Percentiles rank a stretch among this genome's conserved stretches.
phyloP scores from a whole-genome alignment of 2,329 filamentous ascomycete species.

The Paraconiothyrium brasiliense region DNA sequence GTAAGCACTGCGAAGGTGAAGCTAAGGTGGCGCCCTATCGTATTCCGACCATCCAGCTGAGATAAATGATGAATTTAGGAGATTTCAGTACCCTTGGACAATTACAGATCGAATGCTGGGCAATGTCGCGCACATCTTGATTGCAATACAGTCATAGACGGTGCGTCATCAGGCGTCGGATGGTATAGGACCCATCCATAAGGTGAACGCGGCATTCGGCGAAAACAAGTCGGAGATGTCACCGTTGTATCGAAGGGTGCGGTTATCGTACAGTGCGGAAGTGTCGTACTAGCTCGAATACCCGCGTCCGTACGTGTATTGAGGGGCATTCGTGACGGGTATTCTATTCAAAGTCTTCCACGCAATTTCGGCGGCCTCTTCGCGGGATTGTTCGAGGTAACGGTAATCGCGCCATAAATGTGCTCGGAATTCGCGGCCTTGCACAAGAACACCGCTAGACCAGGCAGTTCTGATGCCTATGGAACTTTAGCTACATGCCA shows the following conservation, averaged over 20 bases:
- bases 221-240: no score
- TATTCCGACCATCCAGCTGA: no score
- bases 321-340: slow-evolving; percentile 26
- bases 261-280: neutral
- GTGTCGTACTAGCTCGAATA: slow-evolving; percentile 33
- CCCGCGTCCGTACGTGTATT: slow-evolving; percentile 30
- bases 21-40: no score
- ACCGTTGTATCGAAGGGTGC: neutral
- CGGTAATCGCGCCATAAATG: slow-evolving; percentile 49
- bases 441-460: slow-evolving; percentile 47
- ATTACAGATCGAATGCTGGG: no score
- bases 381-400: slow-evolving; percentile 48
- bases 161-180: no score
- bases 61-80: no score
- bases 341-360: slow-evolving; percentile 40
- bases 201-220: no score
- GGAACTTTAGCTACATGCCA: neutral
- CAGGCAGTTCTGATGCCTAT: slow-evolving; percentile 48
- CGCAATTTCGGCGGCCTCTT: slow-evolving; percentile 48
- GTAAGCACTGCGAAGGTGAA: no score
- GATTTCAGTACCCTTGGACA: no score
- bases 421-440: slow-evolving; percentile 46
- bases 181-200: no score
- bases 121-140: no score
- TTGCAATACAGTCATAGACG: no score